Evolutionary conservation across 768 basidiomycete genomes (phyloP), one percentile per base, ranked within the genome.

Genomic region (Phanerochaete sordida): DNA sequence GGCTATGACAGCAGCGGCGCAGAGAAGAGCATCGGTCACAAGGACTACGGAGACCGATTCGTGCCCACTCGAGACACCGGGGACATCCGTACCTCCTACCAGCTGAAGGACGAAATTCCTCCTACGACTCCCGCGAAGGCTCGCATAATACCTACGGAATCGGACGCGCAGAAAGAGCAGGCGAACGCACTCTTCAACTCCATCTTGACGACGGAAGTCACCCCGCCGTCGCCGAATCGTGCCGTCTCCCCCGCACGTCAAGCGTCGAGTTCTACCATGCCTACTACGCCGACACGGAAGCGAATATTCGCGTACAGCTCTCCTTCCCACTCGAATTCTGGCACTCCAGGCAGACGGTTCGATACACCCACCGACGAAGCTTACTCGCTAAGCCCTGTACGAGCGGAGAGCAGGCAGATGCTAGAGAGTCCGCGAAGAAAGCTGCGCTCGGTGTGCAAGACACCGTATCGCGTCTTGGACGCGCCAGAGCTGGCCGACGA

Each of bases 401-500:
- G 92, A 1, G 85, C 88, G 45, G 88, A 90, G 66, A 92, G 87
- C 64, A 86, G 92, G 27, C 82, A 82, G 53, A 79, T 97, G 16
- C 85, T 99, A 47, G 85, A 95, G 63, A 91, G 88, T 57, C 94
- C 95, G 0, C 81, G 91, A 28, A 85, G 91, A 52, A 81, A 87
- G 59, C 83, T 91, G 7, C 84, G 96, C 46, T 87, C 80, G 59
- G 90, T 98, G 1, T 89, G 89, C 76, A 95, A 96, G 73, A 97
- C 95, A 0, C 96, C 96, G 1, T 98, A 96, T 77, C 86, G 97
- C 59, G 96, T 98, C 0, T 83, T 98, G 33, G 96, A 99, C 70
- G 96, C 96, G 8, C 97, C 96, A 0, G 95, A 98, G 57, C 84
- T 99, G 13, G 93, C 94, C 28, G 96, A 98, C 70, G 96, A 99